Base-by-base conservation (phyloP, 768 basidiomycete genomes). In the Trametes elegans region DNA sequence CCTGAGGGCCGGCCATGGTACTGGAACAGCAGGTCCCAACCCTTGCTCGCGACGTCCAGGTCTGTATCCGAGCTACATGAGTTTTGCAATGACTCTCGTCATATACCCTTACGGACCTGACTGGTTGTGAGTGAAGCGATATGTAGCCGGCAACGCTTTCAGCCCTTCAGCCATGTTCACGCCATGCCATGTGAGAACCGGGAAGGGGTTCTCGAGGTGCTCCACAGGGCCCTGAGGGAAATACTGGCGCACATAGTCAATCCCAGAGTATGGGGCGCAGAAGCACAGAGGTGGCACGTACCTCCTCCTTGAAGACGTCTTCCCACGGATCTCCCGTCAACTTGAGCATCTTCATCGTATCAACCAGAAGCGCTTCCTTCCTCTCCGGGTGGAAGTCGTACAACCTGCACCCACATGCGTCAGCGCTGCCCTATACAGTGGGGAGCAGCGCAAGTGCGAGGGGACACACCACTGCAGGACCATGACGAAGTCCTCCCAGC, bases 401-500 rank as follows among this genome's bases (percentile, higher is more conserved):
- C n/a, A 82, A 63, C 80, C 79, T 82, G 26, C n/a, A n/a, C n/a
- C n/a, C n/a, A 31, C 11, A 14, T 3, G 19, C 27, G 7, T 23
- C 9, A 41, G 27, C 11, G 27, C 5, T 4, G n/a, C 6, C 34
- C n/a, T 13, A 11, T 35, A 35, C 6, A 35, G 11, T 5, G 13
- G 34, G 6, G n/a, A 14, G 34, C 28, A 5, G 10, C 21, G 3
- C 16, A 10, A 3, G 13, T 19, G 26, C 10, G 24, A 13, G 11
- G 23, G 18, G 1, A 32, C 45, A 42, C 64, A 80, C 81, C 81
- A 83, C 65, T 82, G 79, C 59, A 82, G 59, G 19, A 72, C 67
- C 3, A 82, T 79, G 21, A 82, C 78, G 56, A 81, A 82, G 58
- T 83, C 81, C 61, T 80, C 79, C 80, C 80, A 82, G 24, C 82